A percentile compares a stretch with the other conserved stretches of the same genome.
Conservation (phyloP, 1,139 yeast genomes). For the Candida mesenterica region DNA sequence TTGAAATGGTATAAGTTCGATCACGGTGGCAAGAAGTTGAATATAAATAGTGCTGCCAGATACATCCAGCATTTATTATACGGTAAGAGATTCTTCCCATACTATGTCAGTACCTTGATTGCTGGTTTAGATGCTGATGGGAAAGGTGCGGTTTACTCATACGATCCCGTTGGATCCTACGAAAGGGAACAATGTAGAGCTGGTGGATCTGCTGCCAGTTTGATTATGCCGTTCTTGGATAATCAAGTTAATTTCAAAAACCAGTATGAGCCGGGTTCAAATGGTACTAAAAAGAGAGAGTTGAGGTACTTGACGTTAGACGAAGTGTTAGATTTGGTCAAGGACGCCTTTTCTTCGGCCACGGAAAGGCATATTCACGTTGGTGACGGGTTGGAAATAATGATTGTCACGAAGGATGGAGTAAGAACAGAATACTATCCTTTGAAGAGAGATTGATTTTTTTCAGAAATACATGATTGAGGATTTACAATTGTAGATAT, state of each 20-base stretch:
- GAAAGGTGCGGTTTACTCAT: constrained; percentile 90
- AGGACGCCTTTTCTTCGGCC: constrained; percentile 93
- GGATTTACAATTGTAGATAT: too few relatives aligned
- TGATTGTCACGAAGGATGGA: constrained; percentile 92
- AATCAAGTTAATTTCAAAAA: constrained; percentile 95
- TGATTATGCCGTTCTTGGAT: constrained; percentile 96
- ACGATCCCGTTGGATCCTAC: constrained; percentile 97
- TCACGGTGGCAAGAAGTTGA: constrained; percentile 68
- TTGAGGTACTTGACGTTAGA: constrained; percentile 69
- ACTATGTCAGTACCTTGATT: constrained; percentile 89
- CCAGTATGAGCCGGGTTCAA: constrained; percentile 76
- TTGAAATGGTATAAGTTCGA: constrained; percentile 94
- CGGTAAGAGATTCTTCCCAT: constrained; percentile 94
- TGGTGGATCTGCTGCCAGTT: constrained; percentile 95
- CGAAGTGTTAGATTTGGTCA: constrained; percentile 81
- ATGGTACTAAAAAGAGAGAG: constrained; percentile 62
- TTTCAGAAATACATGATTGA: too few relatives aligned
- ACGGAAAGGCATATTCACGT: constrained; percentile 98
- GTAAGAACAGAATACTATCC: constrained; percentile 80
- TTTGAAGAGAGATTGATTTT: constrained; percentile 74
- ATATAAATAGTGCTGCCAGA: constrained; percentile 79
- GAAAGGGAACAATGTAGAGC: constrained; percentile 98
- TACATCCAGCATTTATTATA: constrained; percentile 86
- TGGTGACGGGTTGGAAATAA: constrained; percentile 91
- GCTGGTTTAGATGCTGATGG: constrained; percentile 96